A percentile compares a stretch with the other conserved stretches of the same genome.
Conservation (phyloP, 441 rosid species). For the Gossypium davidsonii region DNA sequence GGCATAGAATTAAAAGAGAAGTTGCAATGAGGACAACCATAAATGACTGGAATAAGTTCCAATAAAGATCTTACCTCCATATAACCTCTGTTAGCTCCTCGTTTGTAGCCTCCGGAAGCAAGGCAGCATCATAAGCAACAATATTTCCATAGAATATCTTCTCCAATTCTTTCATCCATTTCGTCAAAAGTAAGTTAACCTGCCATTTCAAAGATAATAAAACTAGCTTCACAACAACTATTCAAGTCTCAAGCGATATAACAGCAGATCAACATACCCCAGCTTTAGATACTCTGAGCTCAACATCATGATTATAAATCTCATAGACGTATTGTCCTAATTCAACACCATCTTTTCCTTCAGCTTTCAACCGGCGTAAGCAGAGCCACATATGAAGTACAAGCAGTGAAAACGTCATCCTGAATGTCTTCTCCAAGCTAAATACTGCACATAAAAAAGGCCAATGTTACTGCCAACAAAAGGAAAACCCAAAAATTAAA, state of each 20-base stretch:
- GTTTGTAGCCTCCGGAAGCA: constrained; percentile 78
- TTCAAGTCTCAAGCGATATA: neutral
- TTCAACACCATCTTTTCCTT: constrained; percentile 88
- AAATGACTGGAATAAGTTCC: neutral
- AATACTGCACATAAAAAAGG: constrained; percentile 46
- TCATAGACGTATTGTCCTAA: constrained; percentile 89
- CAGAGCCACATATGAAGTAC: constrained; percentile 92
- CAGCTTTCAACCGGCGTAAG: constrained; percentile 75
- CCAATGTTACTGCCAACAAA: neutral
- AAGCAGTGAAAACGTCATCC: constrained; percentile 71
- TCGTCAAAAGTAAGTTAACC: constrained; percentile 82
- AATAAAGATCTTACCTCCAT: constrained; percentile 56
- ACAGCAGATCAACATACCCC: constrained; percentile 44
- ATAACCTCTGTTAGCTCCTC: constrained; percentile 59
- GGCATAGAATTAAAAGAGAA: neutral
- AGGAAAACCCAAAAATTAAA: neutral
- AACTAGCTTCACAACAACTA: neutral
- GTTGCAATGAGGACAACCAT: neutral
- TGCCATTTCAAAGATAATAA: constrained; percentile 26
- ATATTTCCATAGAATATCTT: constrained; percentile 90
- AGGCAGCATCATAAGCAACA: constrained; percentile 75
- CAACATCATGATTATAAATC: constrained; percentile 87
- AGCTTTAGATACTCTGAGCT: constrained; percentile 83
- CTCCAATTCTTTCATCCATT: constrained; percentile 98
- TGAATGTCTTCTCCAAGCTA: constrained; percentile 90